Base-by-base conservation (phyloP, 371 early-diverging fungal species). In the Thermomucor indicae-seudaticae region DNA sequence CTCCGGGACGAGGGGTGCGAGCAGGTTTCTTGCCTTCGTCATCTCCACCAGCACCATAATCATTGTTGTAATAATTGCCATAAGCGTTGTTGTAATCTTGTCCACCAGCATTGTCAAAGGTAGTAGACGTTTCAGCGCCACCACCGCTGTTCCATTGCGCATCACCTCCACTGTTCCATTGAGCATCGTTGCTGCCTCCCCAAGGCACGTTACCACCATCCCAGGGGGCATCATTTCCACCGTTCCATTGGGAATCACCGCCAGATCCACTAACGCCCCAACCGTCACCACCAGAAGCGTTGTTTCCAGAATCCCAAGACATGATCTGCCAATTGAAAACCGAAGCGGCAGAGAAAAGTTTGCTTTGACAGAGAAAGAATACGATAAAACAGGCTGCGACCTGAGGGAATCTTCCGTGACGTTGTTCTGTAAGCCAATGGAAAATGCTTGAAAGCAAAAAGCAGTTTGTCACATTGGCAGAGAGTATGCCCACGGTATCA, bases 1-100 rank as follows among this genome's bases (percentile, higher is more conserved):
- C 88, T 22, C 86, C 88, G 35, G 78, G 67, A 50, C 64, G 70
- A 53, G 70, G 70, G 12, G 37, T 40, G 16, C 43, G 40, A 14
- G 29, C 25, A 3, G 54, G 54, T 30, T 32, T 47, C 16, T 20
- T 29, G 27, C 49, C 35, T 19, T 24, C 42, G 22, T n/a, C 39
- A 30, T 38, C 47, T 35, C 40, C 45, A 10, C 37, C 42, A 47
- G 28, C 23, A 35, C 34, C 44, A 42, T 47, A 41, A 42, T 46
- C 49, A 49, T 45, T 28, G 38, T 28, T 44, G 47, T 29, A 16
- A n/a, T 28, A 43, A 24, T 27, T 17, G 39, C 28, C 43, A 34
- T 43, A 37, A 22, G 41, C 45, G 23, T 23, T 41, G 19, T 29
- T 20, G 20, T 34, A 14, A n/a, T 30, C 40, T 10, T 17, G 20